phyloP scores from a whole-genome alignment of 331 rosid genomes.

The Dryas integrifolia region DNA sequence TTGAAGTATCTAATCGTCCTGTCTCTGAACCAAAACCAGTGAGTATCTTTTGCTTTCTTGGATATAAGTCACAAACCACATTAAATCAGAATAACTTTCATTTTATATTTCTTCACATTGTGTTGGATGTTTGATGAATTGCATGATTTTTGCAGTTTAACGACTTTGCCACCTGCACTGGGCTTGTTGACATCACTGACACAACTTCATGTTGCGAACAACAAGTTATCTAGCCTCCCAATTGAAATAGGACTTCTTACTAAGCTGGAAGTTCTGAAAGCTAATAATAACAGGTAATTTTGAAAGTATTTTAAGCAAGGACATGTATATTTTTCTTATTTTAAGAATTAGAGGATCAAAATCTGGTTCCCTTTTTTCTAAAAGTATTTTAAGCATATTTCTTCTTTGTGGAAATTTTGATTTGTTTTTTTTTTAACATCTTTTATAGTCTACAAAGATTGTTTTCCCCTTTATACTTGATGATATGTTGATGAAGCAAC shows the following conservation, averaged over 20 bases:
- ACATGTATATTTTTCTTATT: background rate
- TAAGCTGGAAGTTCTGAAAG: constrained; percentile 65
- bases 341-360: constrained; percentile 5
- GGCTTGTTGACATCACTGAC: constrained; percentile 60
- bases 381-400: background rate
- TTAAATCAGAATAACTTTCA: background rate
- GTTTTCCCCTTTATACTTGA: background rate
- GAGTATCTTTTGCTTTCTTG: constrained; percentile 36
- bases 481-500: background rate
- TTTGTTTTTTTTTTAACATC: background rate
- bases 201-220: constrained; percentile 64
- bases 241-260: constrained; percentile 57
- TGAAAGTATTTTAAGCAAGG: background rate
- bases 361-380: background rate
- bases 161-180: constrained; percentile 57
- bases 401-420: background rate
- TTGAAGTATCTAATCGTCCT: constrained; percentile 58
- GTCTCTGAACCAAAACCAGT: constrained; percentile 73
- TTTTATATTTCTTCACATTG: background rate
- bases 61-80: constrained; percentile 7
- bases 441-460: background rate
- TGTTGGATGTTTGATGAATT: constrained; percentile 7
- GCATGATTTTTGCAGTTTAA: constrained; percentile 51
- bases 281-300: constrained; percentile 68
- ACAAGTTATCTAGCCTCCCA: constrained; percentile 67